Percentiles rank a stretch among this genome's conserved stretches.
phyloP scores from a whole-genome alignment of 345 rosid species.

The Microcos paniculata region DNA sequence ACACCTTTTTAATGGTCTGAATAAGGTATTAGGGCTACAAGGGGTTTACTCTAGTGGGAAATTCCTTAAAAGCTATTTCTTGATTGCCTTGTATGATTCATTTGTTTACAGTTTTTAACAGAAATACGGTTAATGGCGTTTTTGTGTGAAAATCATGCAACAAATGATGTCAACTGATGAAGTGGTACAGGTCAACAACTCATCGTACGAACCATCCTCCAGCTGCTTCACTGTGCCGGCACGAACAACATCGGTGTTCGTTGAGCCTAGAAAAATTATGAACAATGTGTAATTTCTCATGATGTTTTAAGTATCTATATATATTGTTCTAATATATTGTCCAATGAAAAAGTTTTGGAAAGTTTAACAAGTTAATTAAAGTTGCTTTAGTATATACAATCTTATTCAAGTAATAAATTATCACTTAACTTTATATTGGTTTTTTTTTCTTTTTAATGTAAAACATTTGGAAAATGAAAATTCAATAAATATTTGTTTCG shows the following conservation, averaged over 20 bases:
- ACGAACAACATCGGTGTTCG: slow-evolving; percentile 70
- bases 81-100: not conserved
- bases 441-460: no score
- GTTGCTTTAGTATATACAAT: no score
- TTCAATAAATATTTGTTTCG: no score
- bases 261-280: slow-evolving; percentile 45
- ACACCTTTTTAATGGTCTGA: not conserved
- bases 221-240: slow-evolving; percentile 67
- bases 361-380: no score
- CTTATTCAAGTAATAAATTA: no score
- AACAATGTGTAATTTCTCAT: not conserved
- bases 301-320: no score
- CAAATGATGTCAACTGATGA: slow-evolving; percentile 66
- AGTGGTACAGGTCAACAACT: slow-evolving; percentile 52
- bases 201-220: slow-evolving; percentile 50
- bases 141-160: not conserved
- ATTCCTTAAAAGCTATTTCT: not conserved
- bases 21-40: not conserved
- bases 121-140: no score
- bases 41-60: not conserved
- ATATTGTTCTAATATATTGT: no score
- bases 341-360: no score
- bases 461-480: no score
- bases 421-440: no score
- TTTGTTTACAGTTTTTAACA: not conserved